A percentile compares a stretch with the other conserved stretches of the same genome.
phyloP scores from a whole-genome alignment of 2,329 filamentous ascomycete species.

The Venturia aucupariae region DNA sequence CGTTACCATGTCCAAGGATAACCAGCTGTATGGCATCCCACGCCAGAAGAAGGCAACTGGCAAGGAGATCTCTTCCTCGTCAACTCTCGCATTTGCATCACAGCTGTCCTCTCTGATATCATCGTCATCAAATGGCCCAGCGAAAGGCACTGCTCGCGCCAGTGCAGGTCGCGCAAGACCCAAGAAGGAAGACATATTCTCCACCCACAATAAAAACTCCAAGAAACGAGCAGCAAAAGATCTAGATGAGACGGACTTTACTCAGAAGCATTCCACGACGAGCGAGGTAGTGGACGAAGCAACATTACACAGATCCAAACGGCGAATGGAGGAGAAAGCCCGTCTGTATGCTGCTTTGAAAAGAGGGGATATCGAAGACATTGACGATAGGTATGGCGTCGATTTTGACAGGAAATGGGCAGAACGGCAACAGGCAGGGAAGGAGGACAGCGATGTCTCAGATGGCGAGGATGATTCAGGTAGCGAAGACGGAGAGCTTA shows the following conservation, averaged over 20 bases:
- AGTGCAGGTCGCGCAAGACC: slow-evolving; percentile 44
- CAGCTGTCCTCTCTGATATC: slow-evolving; percentile 77
- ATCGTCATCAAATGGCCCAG: slow-evolving; percentile 32
- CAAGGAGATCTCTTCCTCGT: slow-evolving; percentile 59
- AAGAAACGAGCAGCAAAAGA: slow-evolving; percentile 55
- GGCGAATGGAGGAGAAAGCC: slow-evolving; percentile 84
- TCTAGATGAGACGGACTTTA: slow-evolving; percentile 44
- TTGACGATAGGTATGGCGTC: slow-evolving; percentile 58
- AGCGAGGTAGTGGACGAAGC: slow-evolving; percentile 52
- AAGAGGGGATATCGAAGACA: slow-evolving; percentile 63
- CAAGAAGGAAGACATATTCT: slow-evolving; percentile 61
- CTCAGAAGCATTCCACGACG: slow-evolving; percentile 55
- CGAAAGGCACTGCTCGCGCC: slow-evolving; percentile 27
- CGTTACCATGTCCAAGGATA: slow-evolving; percentile 38
- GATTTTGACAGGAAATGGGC: slow-evolving; percentile 98
- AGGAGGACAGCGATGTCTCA: slow-evolving; percentile 29
- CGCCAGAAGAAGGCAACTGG: slow-evolving; percentile 55
- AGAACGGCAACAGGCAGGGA: slow-evolving; percentile 45
- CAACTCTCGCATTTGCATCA: slow-evolving; percentile 75
- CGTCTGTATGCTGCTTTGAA: slow-evolving; percentile 84
- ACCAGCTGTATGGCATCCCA: slow-evolving; percentile 67
- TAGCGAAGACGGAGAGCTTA: slow-evolving; percentile 47
- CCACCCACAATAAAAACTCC: slow-evolving; percentile 52
- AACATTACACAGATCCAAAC: slow-evolving; percentile 56
- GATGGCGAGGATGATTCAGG: slow-evolving; percentile 31